A percentile compares a stretch with the other conserved stretches of the same genome.
phyloP scores from a whole-genome alignment of 345 rosid species.

The Clarkia xantiana region DNA sequence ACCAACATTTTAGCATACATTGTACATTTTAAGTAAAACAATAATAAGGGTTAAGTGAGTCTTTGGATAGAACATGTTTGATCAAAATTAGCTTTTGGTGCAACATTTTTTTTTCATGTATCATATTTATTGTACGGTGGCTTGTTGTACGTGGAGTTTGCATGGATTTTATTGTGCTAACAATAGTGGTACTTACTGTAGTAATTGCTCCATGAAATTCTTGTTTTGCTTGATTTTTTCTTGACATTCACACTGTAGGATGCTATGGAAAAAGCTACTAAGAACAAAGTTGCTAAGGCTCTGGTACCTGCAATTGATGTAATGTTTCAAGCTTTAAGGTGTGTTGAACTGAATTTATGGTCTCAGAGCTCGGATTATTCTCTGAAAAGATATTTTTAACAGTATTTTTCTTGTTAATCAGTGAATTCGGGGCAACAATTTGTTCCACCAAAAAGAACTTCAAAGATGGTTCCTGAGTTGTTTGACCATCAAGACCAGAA shows the following conservation, averaged over 20 bases:
- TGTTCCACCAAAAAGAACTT: conserved; percentile 80
- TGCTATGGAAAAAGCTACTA: conserved; percentile 95
- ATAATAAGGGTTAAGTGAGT: no score
- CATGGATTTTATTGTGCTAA: background rate
- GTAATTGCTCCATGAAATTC: background rate
- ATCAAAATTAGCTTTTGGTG: no score
- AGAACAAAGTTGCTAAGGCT: conserved; percentile 99
- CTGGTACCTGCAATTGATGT: conserved; percentile 99
- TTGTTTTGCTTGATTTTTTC: background rate
- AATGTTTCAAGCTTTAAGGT: conserved; percentile 96
- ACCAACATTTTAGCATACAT: no score
- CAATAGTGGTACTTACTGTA: background rate
- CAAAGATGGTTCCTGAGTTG: conserved; percentile 97
- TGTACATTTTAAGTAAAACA: no score
- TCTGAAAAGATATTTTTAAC: background rate
- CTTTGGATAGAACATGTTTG: no score
- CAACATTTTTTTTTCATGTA: no score
- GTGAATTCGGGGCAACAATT: conserved; percentile 93
- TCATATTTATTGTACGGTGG: no score
- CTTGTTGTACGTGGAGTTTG: background rate
- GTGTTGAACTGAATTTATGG: conserved; percentile 12
- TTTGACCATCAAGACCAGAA: conserved; percentile 99
- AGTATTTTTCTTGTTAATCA: conserved; percentile 18
- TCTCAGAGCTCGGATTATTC: background rate
- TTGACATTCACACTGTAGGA: conserved; percentile 36